Evolutionary conservation across 2,329 filamentous ascomycete genomes (phyloP), one percentile per base, ranked within the genome.

Genomic region (Penicillium sp.): DNA sequence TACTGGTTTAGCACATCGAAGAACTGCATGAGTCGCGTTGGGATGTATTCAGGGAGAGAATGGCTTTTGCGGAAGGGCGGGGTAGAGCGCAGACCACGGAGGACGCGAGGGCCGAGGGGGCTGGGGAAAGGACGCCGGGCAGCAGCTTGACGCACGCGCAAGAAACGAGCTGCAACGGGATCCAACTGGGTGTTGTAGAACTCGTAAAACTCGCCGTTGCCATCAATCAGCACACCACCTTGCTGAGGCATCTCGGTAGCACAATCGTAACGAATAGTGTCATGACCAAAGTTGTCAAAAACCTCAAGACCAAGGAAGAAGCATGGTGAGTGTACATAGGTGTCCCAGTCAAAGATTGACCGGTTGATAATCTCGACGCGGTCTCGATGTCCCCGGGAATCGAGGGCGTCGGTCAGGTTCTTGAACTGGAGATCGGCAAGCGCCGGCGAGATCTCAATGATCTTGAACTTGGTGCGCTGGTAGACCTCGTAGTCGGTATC

Each of bases 251-350:
- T 81, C 72, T 92, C 90, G 11, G 92, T 96, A 59, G 82, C 77
- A 11, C 89, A 82, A 76, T 98, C 89, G 78, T 98, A 99, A 62
- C 96, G 93, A 61, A 99, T 87, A 58, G 88, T 85, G 78, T 99
- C 95, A 79, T 99, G 96, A 35, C 92, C 88, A 73, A 99, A 98
- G 78, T 99, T 99, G 80, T 99, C 95, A 70, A 97, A 96, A 64
- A 99, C 95, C 77, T 99, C 95, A 77, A 99, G 89, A 45, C 93
- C 95, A 43, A 99, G 85, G 81, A 99, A 98, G 82, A 96, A 99
- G 80, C 95, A 98, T 0, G 93, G 95, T 3, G 89, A 90, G 9
- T 92, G 89, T n/a, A 97, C 91, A 64, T 90, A 91, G 47, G 85
- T 85, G 63, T 89, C 81, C 93, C 95, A 99, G 75, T 96, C 92